phyloP scores from a whole-genome alignment of 1,284 basidiomycete genomes.

The Bondarzewia mesenterica region DNA sequence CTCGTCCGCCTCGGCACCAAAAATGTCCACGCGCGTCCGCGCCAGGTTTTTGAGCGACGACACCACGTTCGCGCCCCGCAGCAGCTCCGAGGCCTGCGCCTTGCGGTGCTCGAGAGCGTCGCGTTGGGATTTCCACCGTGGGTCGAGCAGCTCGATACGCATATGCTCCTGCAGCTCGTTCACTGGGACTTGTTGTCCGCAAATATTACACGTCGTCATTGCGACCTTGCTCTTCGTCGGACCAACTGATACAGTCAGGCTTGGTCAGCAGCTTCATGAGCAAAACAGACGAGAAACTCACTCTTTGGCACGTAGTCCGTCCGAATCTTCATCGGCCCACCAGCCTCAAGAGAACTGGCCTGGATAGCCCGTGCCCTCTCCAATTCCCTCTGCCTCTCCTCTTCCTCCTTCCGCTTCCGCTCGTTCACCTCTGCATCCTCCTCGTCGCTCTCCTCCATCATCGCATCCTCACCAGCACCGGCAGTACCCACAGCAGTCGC shows the following conservation, averaged over 20 bases:
- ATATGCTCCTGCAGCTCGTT: conserved; percentile 97
- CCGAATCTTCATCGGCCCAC: conserved; percentile 90
- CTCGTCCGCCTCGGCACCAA: conserved; percentile 87
- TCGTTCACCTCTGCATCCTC: conserved; percentile 64
- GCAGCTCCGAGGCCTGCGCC: conserved; percentile 82
- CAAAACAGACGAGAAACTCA: conserved; percentile 33
- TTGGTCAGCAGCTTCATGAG: conserved; percentile 11
- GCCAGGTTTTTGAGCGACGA: conserved; percentile 88
- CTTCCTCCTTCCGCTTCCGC: conserved; percentile 63
- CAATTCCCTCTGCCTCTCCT: conserved; percentile 69
- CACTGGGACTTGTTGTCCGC: conserved; percentile 89
- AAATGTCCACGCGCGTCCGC: conserved; percentile 88
- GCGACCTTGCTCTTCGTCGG: conserved; percentile 62
- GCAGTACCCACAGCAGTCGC: conserved; percentile 59
- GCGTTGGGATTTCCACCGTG: conserved; percentile 94
- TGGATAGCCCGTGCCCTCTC: conserved; percentile 75
- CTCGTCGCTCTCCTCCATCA: conserved; percentile 73
- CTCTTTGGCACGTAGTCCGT: conserved; percentile 95
- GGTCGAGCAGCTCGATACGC: conserved; percentile 96
- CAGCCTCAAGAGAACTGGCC: conserved; percentile 64
- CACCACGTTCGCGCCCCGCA: conserved; percentile 87
- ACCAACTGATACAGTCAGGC: too few species aligned
- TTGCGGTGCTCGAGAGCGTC: conserved; percentile 81
- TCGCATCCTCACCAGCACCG: conserved; percentile 54
- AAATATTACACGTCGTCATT: conserved; percentile 87